A percentile compares a stretch with the other conserved stretches of the same genome.
phyloP scores from a whole-genome alignment of 768 basidiomycete species.

The Inosperma sp. region DNA sequence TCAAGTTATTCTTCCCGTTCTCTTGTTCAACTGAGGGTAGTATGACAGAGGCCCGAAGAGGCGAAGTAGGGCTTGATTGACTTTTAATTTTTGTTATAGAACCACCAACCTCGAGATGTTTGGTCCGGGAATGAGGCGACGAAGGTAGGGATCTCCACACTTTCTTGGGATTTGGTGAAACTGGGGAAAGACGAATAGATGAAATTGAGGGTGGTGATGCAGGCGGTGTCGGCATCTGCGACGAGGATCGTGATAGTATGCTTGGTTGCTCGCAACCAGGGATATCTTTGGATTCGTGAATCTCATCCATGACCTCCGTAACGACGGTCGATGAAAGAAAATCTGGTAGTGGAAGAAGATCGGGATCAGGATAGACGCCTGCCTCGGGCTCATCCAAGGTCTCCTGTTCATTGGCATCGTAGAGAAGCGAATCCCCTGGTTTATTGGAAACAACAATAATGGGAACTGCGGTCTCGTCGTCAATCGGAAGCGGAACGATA shows the following conservation, averaged over 20 bases:
- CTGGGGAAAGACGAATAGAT: neutral
- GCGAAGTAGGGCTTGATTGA: neutral
- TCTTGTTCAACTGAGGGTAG: neutral
- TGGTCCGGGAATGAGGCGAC: slow-evolving; percentile 1
- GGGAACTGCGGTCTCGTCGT: neutral
- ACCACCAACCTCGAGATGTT: neutral
- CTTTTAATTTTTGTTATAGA: neutral
- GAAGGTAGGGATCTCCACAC: neutral
- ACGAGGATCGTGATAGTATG: neutral
- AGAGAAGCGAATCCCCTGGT: neutral
- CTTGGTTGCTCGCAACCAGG: slow-evolving; percentile 2
- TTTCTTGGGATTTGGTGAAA: neutral
- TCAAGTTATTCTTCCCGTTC: neutral
- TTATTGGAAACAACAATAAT: neutral
- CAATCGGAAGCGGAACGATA: slow-evolving; percentile 9
- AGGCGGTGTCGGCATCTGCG: slow-evolving; percentile 42
- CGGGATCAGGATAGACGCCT: slow-evolving; percentile 35
- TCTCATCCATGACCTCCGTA: neutral
- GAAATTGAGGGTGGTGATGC: slow-evolving; percentile 35
- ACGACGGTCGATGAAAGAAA: slow-evolving; percentile 15
- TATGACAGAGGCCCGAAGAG: neutral
- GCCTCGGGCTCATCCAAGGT: neutral
- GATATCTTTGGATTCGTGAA: neutral
- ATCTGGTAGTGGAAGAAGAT: slow-evolving; percentile 38
- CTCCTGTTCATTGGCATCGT: neutral